Percentiles rank a stretch among this genome's conserved stretches.
These are phyloP conservation scores for Ceratocystis destructans DNA, from an alignment of 2,329 filamentous ascomycete species.

Conservation along the genomic window DNA sequence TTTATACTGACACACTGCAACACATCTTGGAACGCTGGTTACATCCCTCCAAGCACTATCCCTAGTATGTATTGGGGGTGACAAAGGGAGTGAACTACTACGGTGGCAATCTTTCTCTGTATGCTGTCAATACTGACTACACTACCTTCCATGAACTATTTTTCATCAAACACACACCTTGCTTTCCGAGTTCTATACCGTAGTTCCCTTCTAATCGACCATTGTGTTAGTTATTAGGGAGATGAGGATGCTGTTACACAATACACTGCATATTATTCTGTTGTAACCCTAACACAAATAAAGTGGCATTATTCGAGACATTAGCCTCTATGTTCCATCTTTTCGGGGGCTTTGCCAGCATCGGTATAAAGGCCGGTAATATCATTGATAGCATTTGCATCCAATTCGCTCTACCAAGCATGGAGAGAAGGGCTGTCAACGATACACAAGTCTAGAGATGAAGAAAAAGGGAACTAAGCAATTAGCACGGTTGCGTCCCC, in stretches of 20 bases:
- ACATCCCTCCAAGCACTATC: not conserved
- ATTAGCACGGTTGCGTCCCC: not conserved
- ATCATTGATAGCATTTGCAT: too few relatives aligned
- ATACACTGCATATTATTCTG: too few relatives aligned
- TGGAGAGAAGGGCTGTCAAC: not conserved
- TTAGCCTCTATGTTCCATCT: not conserved
- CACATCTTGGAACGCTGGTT: not conserved
- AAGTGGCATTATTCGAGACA: not conserved
- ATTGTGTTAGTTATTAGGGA: not conserved
- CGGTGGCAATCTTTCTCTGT: not conserved
- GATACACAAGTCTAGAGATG: not conserved
- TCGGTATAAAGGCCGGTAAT: too few relatives aligned
- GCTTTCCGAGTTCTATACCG: not conserved
- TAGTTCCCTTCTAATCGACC: not conserved
- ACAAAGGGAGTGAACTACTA: not conserved
- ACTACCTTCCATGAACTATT: not conserved
- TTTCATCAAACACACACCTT: not conserved
- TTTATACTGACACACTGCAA: not conserved
- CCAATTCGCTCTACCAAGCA: too few relatives aligned
- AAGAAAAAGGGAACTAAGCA: not conserved
- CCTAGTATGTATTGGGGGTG: not conserved
- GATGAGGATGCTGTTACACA: constrained; percentile 1
- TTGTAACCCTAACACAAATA: constrained; percentile 1
- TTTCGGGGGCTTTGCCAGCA: not conserved
- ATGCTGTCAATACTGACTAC: not conserved